A percentile compares a stretch with the other conserved stretches of the same genome.
phyloP scores from a whole-genome alignment of 352 stramenopile genomes.

The Globisporangium spinosum region DNA sequence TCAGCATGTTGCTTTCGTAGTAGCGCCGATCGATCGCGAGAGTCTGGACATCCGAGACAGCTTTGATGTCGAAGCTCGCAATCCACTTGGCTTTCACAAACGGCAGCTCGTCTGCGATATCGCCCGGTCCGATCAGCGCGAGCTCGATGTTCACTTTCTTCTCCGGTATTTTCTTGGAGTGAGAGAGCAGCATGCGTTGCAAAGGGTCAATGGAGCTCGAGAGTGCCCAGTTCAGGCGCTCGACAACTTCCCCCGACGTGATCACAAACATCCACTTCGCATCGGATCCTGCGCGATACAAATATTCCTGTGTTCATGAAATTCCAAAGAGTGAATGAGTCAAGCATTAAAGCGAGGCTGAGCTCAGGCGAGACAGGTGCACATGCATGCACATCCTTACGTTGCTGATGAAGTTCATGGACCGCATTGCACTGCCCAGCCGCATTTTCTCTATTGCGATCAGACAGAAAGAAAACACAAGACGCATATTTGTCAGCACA shows the following conservation, averaged over 20 bases:
- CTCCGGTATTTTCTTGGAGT: conserved; percentile 36
- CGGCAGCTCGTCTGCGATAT: conserved; percentile 58
- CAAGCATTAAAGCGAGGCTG: neutral
- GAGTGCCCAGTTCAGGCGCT: conserved; percentile 51
- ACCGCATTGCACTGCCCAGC: conserved; percentile 61
- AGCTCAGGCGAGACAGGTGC: neutral
- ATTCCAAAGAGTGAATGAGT: neutral
- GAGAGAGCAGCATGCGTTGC: conserved; percentile 26
- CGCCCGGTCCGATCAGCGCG: conserved; percentile 47
- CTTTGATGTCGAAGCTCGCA: conserved; percentile 63
- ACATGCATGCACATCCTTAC: conserved; percentile 21
- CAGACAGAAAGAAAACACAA: neutral
- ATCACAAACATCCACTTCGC: conserved; percentile 78
- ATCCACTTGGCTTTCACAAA: conserved; percentile 51
- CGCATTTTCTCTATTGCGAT: conserved; percentile 62
- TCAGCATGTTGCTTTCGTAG: conserved; percentile 56
- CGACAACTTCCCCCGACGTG: conserved; percentile 60
- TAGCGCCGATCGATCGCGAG: conserved; percentile 58
- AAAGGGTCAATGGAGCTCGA: conserved; percentile 22
- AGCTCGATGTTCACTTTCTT: conserved; percentile 75
- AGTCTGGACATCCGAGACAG: conserved; percentile 57
- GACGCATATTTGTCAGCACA: neutral
- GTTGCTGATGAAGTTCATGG: conserved; percentile 58
- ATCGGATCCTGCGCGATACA: conserved; percentile 59
- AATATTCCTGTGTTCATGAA: conserved; percentile 41